These are phyloP conservation scores for Trichoderma hamatum DNA, from an alignment of 2,329 filamentous ascomycete genomes.

Conservation along the genomic window DNA sequence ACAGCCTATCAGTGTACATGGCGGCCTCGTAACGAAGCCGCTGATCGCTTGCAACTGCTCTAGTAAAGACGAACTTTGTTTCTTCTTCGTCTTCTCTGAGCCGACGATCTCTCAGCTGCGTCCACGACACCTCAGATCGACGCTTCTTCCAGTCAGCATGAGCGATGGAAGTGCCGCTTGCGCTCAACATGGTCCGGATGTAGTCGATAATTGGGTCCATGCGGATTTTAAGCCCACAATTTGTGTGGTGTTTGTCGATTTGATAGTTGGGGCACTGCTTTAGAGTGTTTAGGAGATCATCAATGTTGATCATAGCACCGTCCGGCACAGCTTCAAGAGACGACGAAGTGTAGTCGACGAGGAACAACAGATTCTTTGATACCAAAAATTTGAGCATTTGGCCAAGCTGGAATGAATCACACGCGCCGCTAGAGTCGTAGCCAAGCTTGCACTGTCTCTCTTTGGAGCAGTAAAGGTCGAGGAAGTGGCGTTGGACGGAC, in stretches of 20 bases:
- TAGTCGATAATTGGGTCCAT: slow-evolving; percentile 68
- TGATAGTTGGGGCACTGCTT: slow-evolving; percentile 73
- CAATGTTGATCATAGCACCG: slow-evolving; percentile 62
- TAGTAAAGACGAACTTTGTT: slow-evolving; percentile 53
- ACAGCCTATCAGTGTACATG: slow-evolving; percentile 55
- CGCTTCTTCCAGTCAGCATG: slow-evolving; percentile 52
- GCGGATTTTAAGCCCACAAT: slow-evolving; percentile 70
- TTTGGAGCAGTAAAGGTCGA: slow-evolving; percentile 69
- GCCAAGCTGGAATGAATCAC: slow-evolving; percentile 77
- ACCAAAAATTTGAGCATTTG: slow-evolving; percentile 75
- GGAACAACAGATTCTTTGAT: slow-evolving; percentile 61
- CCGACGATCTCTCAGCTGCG: slow-evolving; percentile 28
- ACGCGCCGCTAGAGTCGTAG: slow-evolving; percentile 71
- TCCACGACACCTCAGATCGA: slow-evolving; percentile 48
- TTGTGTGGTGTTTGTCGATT: slow-evolving; percentile 71
- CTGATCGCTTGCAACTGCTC: slow-evolving; percentile 54
- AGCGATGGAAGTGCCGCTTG: slow-evolving; percentile 49
- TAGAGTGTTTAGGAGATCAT: slow-evolving; percentile 61
- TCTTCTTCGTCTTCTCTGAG: slow-evolving; percentile 28
- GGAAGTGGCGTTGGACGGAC: slow-evolving; percentile 69
- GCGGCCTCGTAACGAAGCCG: slow-evolving; percentile 53
- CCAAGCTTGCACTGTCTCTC: slow-evolving; percentile 70
- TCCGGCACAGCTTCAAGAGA: slow-evolving; percentile 51
- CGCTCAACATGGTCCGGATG: slow-evolving; percentile 59
- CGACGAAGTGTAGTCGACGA: slow-evolving; percentile 58